A percentile compares a stretch with the other conserved stretches of the same genome.
Conservation (phyloP, 306 rosid genomes). For the Adenanthera pavonina region DNA sequence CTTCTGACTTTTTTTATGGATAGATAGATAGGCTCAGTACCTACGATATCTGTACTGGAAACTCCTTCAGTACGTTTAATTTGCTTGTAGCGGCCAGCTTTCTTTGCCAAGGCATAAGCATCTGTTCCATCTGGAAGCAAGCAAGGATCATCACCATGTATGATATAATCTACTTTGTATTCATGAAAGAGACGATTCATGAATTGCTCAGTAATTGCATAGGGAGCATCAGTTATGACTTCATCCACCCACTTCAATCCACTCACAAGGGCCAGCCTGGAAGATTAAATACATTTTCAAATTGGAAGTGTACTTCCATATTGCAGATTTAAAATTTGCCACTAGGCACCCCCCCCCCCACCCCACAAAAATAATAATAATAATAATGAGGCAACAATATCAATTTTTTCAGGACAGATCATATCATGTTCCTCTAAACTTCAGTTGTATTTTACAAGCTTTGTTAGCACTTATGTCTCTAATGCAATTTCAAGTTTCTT, state of each 20-base stretch:
- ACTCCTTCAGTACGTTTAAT: constrained; percentile 99
- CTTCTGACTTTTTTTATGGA: constrained; percentile 20
- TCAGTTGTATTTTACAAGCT: constrained; percentile 13
- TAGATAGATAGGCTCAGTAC: constrained; percentile 61
- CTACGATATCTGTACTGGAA: constrained; percentile 99
- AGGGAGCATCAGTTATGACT: constrained; percentile 95
- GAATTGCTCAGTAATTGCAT: constrained; percentile 89
- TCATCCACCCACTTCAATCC: constrained; percentile 99
- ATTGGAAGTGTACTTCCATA: constrained; percentile 18
- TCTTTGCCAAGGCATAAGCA: constrained; percentile 97
- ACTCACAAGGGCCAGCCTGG: constrained; percentile 88
- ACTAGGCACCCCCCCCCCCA: not conserved
- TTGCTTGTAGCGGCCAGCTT: constrained; percentile 97
- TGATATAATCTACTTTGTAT: constrained; percentile 91
- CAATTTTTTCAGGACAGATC: constrained; percentile 27
- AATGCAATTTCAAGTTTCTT: not conserved
- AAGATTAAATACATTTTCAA: constrained; percentile 33
- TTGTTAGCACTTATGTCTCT: not conserved
- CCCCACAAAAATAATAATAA: not conserved
- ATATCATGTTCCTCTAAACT: constrained; percentile 9
- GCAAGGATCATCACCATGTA: constrained; percentile 99
- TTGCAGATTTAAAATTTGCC: constrained; percentile 13
- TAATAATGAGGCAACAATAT: constrained; percentile 6
- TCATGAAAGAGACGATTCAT: constrained; percentile 92
- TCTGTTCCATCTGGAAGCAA: constrained; percentile 99